phyloP scores from a whole-genome alignment of 2,329 filamentous ascomycete species.

The Claviceps sorghi region DNA sequence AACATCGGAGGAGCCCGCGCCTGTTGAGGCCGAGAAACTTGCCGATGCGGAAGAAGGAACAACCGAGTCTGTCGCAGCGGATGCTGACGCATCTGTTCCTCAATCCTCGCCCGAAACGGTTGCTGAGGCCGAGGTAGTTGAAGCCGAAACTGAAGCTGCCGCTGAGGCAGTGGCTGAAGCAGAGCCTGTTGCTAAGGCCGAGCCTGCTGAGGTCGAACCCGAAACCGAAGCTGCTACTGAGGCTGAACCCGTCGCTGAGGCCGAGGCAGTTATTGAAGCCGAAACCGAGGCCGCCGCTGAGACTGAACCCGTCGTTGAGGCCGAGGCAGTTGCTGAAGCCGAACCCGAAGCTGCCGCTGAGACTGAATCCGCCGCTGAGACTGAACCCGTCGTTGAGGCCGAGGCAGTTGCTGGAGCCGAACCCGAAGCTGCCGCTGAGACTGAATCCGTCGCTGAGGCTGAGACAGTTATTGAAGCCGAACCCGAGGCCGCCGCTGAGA shows the following conservation, averaged over 20 bases:
- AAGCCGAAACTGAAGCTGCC: background rate
- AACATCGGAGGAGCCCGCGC: background rate
- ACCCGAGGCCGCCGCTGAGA: too few relatives aligned
- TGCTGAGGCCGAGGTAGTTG: background rate
- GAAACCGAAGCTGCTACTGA: background rate
- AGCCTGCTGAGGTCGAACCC: background rate
- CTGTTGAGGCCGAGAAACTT: background rate
- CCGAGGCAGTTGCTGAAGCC: too few relatives aligned
- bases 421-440: background rate
- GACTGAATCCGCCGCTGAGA: background rate
- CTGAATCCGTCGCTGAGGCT: too few relatives aligned
- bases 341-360: background rate
- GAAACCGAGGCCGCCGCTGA: background rate
- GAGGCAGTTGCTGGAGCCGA: too few relatives aligned
- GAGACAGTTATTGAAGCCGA: background rate
- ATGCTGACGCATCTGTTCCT: background rate
- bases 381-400: background rate
- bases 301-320: constrained; percentile 1
- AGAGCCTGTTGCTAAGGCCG: background rate
- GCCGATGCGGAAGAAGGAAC: background rate
- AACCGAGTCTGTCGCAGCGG: background rate
- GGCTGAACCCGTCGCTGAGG: background rate
- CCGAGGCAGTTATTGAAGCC: background rate
- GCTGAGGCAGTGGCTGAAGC: background rate
- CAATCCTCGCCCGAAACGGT: constrained; percentile 1